Conservation (phyloP, 306 rosid species). For the Crataegus laevigata region DNA sequence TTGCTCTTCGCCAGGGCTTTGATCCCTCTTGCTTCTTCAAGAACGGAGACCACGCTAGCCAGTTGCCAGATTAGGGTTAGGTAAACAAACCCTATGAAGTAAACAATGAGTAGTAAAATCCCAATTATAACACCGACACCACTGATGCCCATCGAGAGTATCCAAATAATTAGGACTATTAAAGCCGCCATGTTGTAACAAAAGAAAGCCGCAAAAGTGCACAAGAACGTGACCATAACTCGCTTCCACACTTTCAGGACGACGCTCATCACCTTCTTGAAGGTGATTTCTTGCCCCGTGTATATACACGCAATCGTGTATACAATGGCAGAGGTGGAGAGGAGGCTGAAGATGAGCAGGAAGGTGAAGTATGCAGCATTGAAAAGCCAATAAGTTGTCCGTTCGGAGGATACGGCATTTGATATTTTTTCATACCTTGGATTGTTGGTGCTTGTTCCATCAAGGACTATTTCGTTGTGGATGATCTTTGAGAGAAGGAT, state of each 20-base stretch:
- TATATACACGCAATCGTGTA: conserved; percentile 65
- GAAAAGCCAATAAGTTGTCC: conserved; percentile 32
- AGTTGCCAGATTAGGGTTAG: conserved; percentile 58
- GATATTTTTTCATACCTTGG: conserved; percentile 26
- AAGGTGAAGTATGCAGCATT: conserved; percentile 33
- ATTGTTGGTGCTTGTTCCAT: conserved; percentile 3
- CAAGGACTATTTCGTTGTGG: conserved; percentile 7
- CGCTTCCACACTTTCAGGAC: conserved; percentile 68
- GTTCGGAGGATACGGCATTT: conserved; percentile 28
- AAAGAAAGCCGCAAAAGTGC: conserved; percentile 29
- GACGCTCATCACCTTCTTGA: conserved; percentile 41
- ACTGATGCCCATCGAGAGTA: rapidly evolving
- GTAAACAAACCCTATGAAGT: conserved; percentile 41
- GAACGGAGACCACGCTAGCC: conserved; percentile 57
- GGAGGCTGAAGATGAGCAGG: conserved; percentile 36
- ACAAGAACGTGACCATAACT: conserved; percentile 51
- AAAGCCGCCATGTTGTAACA: conserved; percentile 20
- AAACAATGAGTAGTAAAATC: background rate
- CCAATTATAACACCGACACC: background rate
- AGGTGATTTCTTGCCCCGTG: conserved; percentile 33
- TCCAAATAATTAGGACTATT: background rate
- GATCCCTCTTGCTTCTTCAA: conserved; percentile 58
- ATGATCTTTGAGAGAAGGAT: conserved; percentile 25
- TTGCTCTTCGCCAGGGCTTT: conserved; percentile 65
- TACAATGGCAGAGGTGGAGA: conserved; percentile 66